Conservation (phyloP, 2,329 filamentous ascomycete species). For the Sarocladium brachiariae region DNA sequence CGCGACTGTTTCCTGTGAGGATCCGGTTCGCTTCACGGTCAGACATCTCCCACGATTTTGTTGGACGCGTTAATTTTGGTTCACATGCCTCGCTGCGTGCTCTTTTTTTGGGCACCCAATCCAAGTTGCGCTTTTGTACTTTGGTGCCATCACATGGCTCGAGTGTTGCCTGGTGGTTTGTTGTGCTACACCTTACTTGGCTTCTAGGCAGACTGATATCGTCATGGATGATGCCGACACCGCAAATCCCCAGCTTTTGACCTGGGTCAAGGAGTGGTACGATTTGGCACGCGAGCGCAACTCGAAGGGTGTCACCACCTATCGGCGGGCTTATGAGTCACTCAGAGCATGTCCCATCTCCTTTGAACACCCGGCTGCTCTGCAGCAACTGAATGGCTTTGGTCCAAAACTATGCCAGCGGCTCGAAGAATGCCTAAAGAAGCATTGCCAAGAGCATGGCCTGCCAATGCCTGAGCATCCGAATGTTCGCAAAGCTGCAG, state of each 20-base stretch:
- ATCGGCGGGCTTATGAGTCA: conserved; percentile 69
- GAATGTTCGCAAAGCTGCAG: conserved; percentile 32
- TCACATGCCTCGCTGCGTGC: not conserved
- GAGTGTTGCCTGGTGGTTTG: not conserved
- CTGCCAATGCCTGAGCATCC: conserved; percentile 60
- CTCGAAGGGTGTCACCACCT: conserved; percentile 63
- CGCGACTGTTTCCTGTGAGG: conserved; percentile 1
- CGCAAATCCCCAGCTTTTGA: conserved; percentile 64
- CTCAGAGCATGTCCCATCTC: conserved; percentile 66
- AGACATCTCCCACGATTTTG: not conserved
- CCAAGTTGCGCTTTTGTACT: too few species aligned
- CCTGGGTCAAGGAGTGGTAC: conserved; percentile 73
- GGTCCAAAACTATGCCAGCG: conserved; percentile 65
- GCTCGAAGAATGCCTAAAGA: conserved; percentile 53
- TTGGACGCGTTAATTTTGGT: not conserved
- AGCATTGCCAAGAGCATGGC: conserved; percentile 59
- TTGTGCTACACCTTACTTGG: not conserved
- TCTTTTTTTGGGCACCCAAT: not conserved
- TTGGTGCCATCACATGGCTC: not conserved
- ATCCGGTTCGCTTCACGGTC: not conserved
- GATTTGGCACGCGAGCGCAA: conserved; percentile 62
- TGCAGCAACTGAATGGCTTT: conserved; percentile 66
- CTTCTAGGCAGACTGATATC: conserved; percentile 3
- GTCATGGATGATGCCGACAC: conserved; percentile 36
- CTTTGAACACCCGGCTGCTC: conserved; percentile 66